Evolutionary conservation across 2,329 filamentous ascomycete species (phyloP).

Genomic region (Shiraia sp.): DNA sequence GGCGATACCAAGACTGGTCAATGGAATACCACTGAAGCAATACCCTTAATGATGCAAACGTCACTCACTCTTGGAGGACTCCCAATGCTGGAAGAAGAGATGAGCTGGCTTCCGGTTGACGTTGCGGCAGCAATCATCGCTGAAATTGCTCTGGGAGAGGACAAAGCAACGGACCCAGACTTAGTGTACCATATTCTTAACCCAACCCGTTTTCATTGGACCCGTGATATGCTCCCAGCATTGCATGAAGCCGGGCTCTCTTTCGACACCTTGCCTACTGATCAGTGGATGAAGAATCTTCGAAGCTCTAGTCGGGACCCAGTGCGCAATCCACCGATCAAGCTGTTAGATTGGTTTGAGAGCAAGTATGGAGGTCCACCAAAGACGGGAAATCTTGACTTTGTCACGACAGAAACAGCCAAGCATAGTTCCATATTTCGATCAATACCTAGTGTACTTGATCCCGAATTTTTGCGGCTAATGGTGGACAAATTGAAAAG

Average conservation of each 20-base stretch:
- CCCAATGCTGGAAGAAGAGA: slow-evolving; percentile 49
- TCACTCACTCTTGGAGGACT: slow-evolving; percentile 53
- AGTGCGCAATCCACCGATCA: slow-evolving; percentile 30
- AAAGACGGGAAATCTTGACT: no score
- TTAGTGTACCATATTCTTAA: slow-evolving; percentile 60
- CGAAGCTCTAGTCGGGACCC: slow-evolving; percentile 26
- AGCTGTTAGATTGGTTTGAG: slow-evolving; percentile 36
- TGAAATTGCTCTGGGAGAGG: slow-evolving; percentile 2
- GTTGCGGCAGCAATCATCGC: slow-evolving; percentile 44
- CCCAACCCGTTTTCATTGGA: slow-evolving; percentile 56
- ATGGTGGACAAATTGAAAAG: no score
- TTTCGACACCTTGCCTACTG: slow-evolving; percentile 26
- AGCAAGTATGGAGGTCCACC: slow-evolving; percentile 36
- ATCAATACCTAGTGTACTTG: no score
- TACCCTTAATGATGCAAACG: slow-evolving; percentile 55
- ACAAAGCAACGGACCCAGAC: slow-evolving; percentile 7
- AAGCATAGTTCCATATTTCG: no score
- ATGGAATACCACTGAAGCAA: slow-evolving; percentile 57
- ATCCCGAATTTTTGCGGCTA: no score
- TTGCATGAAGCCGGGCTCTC: slow-evolving; percentile 49
- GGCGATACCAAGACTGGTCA: slow-evolving; percentile 52
- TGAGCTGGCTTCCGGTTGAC: slow-evolving; percentile 52
- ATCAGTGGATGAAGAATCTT: slow-evolving; percentile 31
- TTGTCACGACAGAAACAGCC: no score
- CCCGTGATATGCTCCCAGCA: slow-evolving; percentile 56